phyloP scores from a whole-genome alignment of 805 yeast species.

The Kockiozyma suomiensis region DNA sequence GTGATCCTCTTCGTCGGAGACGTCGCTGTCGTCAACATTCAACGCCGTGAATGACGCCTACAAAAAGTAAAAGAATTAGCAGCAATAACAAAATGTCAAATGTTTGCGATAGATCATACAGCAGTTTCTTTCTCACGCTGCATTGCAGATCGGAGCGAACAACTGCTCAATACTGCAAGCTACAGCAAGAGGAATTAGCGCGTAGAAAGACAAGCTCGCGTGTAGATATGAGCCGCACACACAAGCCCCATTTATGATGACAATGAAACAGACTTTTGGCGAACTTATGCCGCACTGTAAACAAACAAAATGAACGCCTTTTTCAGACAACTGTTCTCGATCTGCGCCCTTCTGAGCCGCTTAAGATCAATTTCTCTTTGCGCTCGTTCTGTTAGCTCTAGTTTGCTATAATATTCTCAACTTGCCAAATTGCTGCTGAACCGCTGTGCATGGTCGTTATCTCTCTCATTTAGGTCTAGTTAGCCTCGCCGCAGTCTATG shows the following conservation, averaged over 20 bases:
- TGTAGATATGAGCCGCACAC: not conserved
- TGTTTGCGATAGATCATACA: not conserved
- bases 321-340: not conserved
- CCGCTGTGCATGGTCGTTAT: too few species aligned
- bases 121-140: constrained; percentile 8
- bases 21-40: constrained; percentile 69
- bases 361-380: too few species aligned
- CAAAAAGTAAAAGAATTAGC: not conserved
- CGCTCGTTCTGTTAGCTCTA: too few species aligned
- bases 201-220: too few species aligned
- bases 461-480: too few species aligned
- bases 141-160: not conserved
- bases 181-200: too few species aligned
- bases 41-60: constrained; percentile 65
- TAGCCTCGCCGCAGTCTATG: too few species aligned
- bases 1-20: constrained; percentile 78
- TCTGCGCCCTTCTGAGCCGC: too few species aligned
- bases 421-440: too few species aligned
- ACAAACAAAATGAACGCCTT: not conserved
- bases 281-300: not conserved
- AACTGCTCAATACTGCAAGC: not conserved
- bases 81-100: not conserved
- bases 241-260: not conserved
- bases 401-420: too few species aligned
- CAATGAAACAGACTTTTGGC: not conserved